A percentile compares a stretch with the other conserved stretches of the same genome.
Evolutionary conservation across 73 alveolate species (phyloP).

Genomic region (Stentor roeselii): DNA sequence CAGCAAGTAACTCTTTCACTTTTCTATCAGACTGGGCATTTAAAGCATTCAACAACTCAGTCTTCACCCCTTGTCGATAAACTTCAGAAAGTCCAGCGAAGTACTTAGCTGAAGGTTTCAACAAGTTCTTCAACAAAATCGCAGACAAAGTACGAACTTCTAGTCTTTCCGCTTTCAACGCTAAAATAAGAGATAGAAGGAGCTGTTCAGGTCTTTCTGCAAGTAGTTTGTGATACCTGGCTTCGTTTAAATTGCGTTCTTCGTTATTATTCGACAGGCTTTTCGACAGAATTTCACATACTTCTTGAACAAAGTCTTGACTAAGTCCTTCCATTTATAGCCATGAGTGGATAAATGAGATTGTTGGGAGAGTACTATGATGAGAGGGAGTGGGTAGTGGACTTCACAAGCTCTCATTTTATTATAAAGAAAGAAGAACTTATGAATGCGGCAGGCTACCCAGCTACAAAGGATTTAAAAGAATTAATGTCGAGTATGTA

Average conservation of each 20-base stretch:
- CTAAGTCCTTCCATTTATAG: conserved; percentile 21
- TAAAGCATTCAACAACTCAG: neutral
- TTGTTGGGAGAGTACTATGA: conserved; percentile 31
- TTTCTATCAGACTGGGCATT: neutral
- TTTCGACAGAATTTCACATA: neutral
- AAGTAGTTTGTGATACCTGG: neutral
- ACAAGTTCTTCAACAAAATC: neutral
- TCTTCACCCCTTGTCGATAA: neutral
- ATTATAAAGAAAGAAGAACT: neutral
- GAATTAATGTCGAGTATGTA: conserved; percentile 27
- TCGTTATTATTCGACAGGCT: neutral
- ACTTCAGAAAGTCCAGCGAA: neutral
- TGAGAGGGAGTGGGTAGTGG: conserved; percentile 29
- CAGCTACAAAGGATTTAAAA: conserved; percentile 19
- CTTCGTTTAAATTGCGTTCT: neutral
- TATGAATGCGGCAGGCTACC: neutral
- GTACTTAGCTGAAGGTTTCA: neutral
- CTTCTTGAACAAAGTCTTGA: conserved; percentile 1
- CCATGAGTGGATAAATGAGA: conserved; percentile 11
- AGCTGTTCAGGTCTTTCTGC: conserved; percentile 11
- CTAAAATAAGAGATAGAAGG: neutral
- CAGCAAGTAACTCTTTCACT: neutral
- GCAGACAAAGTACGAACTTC: conserved; percentile 7
- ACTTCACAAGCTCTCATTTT: conserved; percentile 3
- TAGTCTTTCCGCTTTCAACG: neutral